phyloP scores from a whole-genome alignment of 192 early-diverging fungal species.

The Coemansia sp. region DNA sequence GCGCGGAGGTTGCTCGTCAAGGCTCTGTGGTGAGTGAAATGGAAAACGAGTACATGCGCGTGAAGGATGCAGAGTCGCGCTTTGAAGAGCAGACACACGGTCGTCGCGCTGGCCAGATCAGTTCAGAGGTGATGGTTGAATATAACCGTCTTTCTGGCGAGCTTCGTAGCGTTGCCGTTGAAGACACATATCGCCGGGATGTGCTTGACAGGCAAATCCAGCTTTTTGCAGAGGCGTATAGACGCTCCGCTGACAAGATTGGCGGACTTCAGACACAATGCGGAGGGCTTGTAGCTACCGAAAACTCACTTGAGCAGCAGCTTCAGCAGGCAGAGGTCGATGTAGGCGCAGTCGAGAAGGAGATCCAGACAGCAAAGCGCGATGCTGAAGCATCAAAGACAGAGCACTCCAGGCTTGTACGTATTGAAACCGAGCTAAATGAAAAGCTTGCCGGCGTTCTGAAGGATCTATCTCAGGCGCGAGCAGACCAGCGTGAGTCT shows the following conservation, averaged over 20 bases:
- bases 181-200: conserved; percentile 68
- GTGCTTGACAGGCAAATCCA: conserved; percentile 66
- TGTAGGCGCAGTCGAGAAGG: conserved; percentile 23
- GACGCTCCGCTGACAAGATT: conserved; percentile 61
- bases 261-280: conserved; percentile 53
- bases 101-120: conserved; percentile 36
- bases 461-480: conserved; percentile 77
- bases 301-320: conserved; percentile 48
- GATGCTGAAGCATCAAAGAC: conserved; percentile 62
- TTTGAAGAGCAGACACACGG: conserved; percentile 56
- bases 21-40: conserved; percentile 52
- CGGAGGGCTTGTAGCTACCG: conserved; percentile 30
- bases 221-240: conserved; percentile 60
- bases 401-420: conserved; percentile 67
- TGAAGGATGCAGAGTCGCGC: conserved; percentile 56
- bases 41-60: conserved; percentile 56
- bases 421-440: conserved; percentile 69
- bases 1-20: conserved; percentile 60
- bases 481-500: conserved; percentile 79
- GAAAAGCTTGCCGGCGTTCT: conserved; percentile 80
- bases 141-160: conserved; percentile 71
- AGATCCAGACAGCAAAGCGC: conserved; percentile 57
- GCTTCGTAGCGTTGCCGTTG: conserved; percentile 64
- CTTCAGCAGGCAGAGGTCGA: conserved; percentile 31
- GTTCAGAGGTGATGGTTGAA: conserved; percentile 50